Conservation (phyloP, 495 filamentous ascomycete genomes). For the Aspergillus sparsus region DNA sequence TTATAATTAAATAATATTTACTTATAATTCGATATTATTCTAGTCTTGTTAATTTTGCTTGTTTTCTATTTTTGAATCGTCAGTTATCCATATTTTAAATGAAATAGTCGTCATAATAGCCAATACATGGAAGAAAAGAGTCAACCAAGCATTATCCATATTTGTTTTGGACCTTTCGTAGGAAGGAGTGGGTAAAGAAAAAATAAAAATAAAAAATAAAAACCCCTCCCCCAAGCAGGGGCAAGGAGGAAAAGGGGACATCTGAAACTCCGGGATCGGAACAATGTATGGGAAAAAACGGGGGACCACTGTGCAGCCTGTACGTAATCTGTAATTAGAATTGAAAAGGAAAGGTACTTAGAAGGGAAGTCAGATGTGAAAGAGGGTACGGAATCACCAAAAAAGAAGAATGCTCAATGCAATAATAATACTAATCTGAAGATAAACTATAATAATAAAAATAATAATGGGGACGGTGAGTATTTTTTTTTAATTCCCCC, state of each 20-base stretch:
- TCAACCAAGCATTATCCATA: slow-evolving; percentile 1
- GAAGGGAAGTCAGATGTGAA: background rate
- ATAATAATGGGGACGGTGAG: background rate
- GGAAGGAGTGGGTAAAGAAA: slow-evolving; percentile 17
- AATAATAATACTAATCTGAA: background rate
- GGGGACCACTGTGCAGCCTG: slow-evolving; percentile 12
- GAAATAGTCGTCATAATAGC: background rate
- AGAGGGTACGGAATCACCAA: slow-evolving; percentile 6
- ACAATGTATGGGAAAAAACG: slow-evolving; percentile 19
- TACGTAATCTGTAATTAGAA: slow-evolving; percentile 21
- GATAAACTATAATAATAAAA: background rate
- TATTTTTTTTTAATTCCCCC: background rate
- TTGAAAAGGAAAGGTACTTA: background rate
- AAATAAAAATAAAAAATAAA: slow-evolving; percentile 27
- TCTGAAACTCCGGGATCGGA: slow-evolving; percentile 38
- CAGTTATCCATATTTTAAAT: slow-evolving; percentile 6
- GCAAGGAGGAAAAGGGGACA: slow-evolving; percentile 17
- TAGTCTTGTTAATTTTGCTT: slow-evolving; percentile 16
- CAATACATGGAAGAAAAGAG: background rate
- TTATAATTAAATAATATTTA: background rate
- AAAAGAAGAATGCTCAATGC: slow-evolving; percentile 9
- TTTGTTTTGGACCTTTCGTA: too few species aligned
- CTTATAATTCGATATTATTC: background rate
- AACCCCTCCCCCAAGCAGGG: slow-evolving; percentile 21
- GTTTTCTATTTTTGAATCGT: slow-evolving; percentile 24